Percentiles rank a stretch among this genome's conserved stretches.
These are phyloP conservation scores for Hemileia vastatrix DNA, from an alignment of 1,284 basidiomycete species.

Conservation along the genomic window DNA sequence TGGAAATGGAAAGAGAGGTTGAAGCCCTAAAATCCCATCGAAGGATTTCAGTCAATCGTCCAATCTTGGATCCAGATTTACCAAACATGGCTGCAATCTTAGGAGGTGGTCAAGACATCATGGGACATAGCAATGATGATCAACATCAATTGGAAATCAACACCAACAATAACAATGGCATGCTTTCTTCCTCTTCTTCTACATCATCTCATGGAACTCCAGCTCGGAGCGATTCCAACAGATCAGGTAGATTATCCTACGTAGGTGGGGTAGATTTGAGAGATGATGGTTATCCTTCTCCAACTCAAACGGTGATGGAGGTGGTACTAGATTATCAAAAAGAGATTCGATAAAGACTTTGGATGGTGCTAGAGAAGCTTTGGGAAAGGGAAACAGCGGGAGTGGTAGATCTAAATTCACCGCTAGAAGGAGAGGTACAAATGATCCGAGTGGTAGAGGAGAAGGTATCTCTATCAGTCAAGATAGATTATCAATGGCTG, in stretches of 20 bases:
- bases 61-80: conserved; percentile 40
- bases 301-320: too few relatives aligned
- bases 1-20: conserved; percentile 40
- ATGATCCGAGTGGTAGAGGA: conserved; percentile 9
- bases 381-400: conserved; percentile 4
- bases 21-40: conserved; percentile 41
- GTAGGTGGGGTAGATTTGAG: conserved; percentile 27
- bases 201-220: not conserved
- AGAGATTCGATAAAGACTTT: not conserved
- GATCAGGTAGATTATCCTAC: conserved; percentile 20
- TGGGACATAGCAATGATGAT: not conserved
- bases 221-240: conserved; percentile 5
- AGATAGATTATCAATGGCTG: not conserved
- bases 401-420: conserved; percentile 32
- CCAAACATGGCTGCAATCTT: conserved; percentile 30
- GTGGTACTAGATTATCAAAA: conserved; percentile 16
- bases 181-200: not conserved
- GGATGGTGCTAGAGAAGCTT: conserved; percentile 16
- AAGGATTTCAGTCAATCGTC: conserved; percentile 36
- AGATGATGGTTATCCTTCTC: conserved; percentile 27
- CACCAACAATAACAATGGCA: not conserved
- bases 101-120: not conserved
- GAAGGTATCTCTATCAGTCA: not conserved
- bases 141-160: not conserved
- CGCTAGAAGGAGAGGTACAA: conserved; percentile 30